Evolutionary conservation across 139 green algal species (phyloP).

Genomic region (Volvox africanus): DNA sequence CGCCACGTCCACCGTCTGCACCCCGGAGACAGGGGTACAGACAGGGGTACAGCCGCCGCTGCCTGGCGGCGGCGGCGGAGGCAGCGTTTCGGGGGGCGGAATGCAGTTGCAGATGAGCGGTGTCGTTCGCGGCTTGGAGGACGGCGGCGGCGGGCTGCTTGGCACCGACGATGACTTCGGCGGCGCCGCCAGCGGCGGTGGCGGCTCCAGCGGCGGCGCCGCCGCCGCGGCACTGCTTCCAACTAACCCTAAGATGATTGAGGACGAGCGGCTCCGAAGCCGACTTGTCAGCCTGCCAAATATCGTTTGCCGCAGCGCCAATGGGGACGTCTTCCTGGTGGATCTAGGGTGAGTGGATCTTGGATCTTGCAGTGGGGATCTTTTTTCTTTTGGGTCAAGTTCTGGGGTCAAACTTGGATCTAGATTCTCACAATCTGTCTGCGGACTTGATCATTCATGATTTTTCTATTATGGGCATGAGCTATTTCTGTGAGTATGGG

Average conservation of each 20-base stretch:
- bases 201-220: neutral
- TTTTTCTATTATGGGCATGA: too few relatives aligned
- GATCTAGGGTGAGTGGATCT: conserved; percentile 47
- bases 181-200: neutral
- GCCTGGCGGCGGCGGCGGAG: too few relatives aligned
- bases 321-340: conserved; percentile 57
- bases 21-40: neutral
- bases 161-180: neutral
- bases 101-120: neutral
- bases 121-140: neutral
- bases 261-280: conserved; percentile 32
- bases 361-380: too few relatives aligned
- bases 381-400: too few relatives aligned
- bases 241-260: neutral
- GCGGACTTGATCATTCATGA: too few relatives aligned
- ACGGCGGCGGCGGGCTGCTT: neutral
- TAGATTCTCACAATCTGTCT: too few relatives aligned
- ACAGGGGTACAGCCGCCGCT: neutral
- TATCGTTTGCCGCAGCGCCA: conserved; percentile 55
- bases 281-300: conserved; percentile 51
- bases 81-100: neutral
- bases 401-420: too few relatives aligned
- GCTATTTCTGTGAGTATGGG: too few relatives aligned
- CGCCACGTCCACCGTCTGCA: neutral
- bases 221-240: neutral